These are phyloP conservation scores for Aureobasidium sp. DNA, from an alignment of 2,329 filamentous ascomycete species.

Conservation along the genomic window DNA sequence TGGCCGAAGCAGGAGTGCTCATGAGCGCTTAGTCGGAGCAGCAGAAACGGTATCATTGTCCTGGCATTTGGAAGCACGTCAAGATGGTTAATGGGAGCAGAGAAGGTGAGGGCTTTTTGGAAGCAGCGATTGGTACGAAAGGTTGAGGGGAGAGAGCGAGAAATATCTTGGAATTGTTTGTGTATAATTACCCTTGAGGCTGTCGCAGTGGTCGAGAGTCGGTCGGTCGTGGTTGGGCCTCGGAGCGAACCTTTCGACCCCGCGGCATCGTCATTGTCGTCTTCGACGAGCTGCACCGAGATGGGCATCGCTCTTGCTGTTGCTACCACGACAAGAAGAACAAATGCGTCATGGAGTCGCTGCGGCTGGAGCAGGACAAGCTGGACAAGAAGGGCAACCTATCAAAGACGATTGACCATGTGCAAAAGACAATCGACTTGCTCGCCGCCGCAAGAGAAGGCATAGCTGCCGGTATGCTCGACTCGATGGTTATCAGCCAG, in stretches of 20 bases:
- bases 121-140: background rate
- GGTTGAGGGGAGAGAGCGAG: background rate
- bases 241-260: slow-evolving; percentile 2
- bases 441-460: slow-evolving; percentile 65
- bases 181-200: background rate
- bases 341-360: slow-evolving; percentile 44
- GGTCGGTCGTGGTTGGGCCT: background rate
- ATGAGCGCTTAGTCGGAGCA: slow-evolving; percentile 6
- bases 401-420: slow-evolving; percentile 63
- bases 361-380: slow-evolving; percentile 67
- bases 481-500: background rate
- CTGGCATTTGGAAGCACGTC: slow-evolving; percentile 5
- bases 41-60: background rate
- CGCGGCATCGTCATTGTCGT: background rate
- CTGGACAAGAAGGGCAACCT: slow-evolving; percentile 63
- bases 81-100: background rate
- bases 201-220: background rate
- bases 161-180: background rate
- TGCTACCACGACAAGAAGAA: background rate
- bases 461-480: slow-evolving; percentile 57
- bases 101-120: background rate
- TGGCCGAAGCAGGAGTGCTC: slow-evolving; percentile 6
- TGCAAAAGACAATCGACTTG: slow-evolving; percentile 73
- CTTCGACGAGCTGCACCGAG: background rate
- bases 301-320: background rate